phyloP scores from a whole-genome alignment of 2,329 filamentous ascomycete genomes.

The Aureobasidium vineae region DNA sequence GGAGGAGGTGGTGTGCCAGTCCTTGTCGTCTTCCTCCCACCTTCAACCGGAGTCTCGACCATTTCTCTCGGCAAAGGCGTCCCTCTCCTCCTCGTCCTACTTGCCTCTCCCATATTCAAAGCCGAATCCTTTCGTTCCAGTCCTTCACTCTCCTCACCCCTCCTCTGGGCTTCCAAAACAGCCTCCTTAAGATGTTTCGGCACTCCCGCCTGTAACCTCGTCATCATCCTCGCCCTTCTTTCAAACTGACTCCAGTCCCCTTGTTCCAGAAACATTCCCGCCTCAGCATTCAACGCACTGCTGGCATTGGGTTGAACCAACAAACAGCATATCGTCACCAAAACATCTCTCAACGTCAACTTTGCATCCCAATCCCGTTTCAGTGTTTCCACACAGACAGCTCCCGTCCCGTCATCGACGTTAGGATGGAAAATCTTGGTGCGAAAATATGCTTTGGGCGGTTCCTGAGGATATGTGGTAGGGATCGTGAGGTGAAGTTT shows the following conservation, averaged over 20 bases:
- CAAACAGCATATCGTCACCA: conserved; percentile 60
- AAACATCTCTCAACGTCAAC: conserved; percentile 59
- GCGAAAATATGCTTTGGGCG: conserved; percentile 59
- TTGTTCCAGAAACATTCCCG: conserved; percentile 58
- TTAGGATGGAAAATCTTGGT: conserved; percentile 65
- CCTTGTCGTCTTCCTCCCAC: conserved; percentile 31
- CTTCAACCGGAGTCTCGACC: conserved; percentile 30
- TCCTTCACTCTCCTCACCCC: conserved; percentile 50
- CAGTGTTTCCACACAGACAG: conserved; percentile 63
- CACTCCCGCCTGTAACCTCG: conserved; percentile 59
- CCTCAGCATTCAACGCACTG: conserved; percentile 61
- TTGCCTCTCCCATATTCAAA: background rate
- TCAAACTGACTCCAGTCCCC: conserved; percentile 53
- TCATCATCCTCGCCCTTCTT: conserved; percentile 60
- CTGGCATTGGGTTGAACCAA: conserved; percentile 64
- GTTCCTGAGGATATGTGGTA: conserved; percentile 52
- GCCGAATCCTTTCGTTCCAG: conserved; percentile 20
- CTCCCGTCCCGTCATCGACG: conserved; percentile 60
- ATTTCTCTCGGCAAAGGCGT: conserved; percentile 26
- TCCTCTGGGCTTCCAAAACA: conserved; percentile 54
- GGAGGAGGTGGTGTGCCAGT: conserved; percentile 27
- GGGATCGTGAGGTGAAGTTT: conserved; percentile 60
- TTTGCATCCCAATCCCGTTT: conserved; percentile 62
- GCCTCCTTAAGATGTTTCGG: conserved; percentile 46
- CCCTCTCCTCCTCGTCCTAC: conserved; percentile 23